Evolutionary conservation across 805 yeast species (phyloP), one percentile per base, ranked within the genome.

Genomic region (Isabelozyma heimii): DNA sequence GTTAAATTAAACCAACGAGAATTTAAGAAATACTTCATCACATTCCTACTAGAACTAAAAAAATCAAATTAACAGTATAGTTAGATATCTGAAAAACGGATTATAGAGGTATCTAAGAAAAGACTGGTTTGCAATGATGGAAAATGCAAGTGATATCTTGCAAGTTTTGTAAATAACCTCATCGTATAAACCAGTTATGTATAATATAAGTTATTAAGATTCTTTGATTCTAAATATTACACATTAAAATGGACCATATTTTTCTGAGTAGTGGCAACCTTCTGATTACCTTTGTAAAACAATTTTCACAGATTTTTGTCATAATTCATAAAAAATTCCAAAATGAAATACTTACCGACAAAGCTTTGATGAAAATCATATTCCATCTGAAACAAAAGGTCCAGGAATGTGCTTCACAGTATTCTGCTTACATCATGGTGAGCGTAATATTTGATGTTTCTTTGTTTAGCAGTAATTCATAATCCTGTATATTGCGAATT

Each of bases 21-120:
- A 42, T 89, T 90, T 69, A 84, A 82, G 63, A 87, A 85, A 70
- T 88, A 80, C 62, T 85, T 85, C 64, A 75, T 81, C 20, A 73
- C 60, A 16, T 78, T 67, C 64, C 66, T 66, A 46, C 57, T 64
- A 17, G 61, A 67, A 50, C 59, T 71, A 53, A 69, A 69, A 57
- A 43, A 43, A 35, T 15, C 20, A 14, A 40, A 40, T 37, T 37
- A 37, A 37, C 2, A 12, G 35, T 13, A 30, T 10, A 10, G n/a
- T 10, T 4, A 30, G 35, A 10, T 30, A 30, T 30, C 35, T 30
- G n/a, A 30, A 30, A 30, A 30, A 10, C 5, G n/a, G 3, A 30
- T 30, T 30, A 20, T 20, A 20, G 24, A 20, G 24, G 24, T 20
- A 20, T 20, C 24, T 30, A 9, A 30, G n/a, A 30, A 30, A 28